Conservation (phyloP, 139 green algal species). For the Astrephomene gubernaculifera region DNA sequence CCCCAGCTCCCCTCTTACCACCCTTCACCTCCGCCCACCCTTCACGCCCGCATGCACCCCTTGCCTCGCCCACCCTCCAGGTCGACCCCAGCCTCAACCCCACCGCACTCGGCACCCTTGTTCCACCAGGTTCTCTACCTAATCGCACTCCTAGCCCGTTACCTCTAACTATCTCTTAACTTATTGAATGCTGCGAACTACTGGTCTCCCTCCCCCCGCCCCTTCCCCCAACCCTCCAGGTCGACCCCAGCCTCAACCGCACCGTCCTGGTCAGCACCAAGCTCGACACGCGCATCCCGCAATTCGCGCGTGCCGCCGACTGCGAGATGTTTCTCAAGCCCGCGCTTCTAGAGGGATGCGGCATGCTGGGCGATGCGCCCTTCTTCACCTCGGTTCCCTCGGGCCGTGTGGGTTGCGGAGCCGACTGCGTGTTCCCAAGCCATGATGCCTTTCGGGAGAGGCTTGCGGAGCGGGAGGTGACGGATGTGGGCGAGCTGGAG, state of each 20-base stretch:
- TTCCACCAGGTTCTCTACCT: too few relatives aligned
- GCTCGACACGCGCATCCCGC: constrained; percentile 94
- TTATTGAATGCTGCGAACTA: too few relatives aligned
- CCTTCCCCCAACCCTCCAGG: constrained; percentile 62
- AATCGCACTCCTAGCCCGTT: too few relatives aligned
- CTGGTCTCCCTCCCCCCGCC: neutral
- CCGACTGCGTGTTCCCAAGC: constrained; percentile 85
- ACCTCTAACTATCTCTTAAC: too few relatives aligned
- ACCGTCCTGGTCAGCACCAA: constrained; percentile 97
- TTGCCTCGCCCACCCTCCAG: neutral
- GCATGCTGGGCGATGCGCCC: constrained; percentile 89
- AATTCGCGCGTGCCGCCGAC: constrained; percentile 89
- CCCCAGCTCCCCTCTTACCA: too few relatives aligned
- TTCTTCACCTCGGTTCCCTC: constrained; percentile 97
- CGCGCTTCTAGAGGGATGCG: constrained; percentile 69
- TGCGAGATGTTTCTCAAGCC: constrained; percentile 93
- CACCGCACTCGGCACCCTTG: constrained; percentile 95
- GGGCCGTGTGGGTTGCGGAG: constrained; percentile 83
- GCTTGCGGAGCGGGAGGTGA: constrained; percentile 80
- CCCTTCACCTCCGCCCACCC: too few relatives aligned
- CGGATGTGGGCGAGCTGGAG: constrained; percentile 79
- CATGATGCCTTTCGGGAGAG: constrained; percentile 94
- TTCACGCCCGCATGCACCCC: too few relatives aligned
- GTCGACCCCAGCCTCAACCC: constrained; percentile 78
- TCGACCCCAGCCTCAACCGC: constrained; percentile 89